These are phyloP conservation scores for Crotalaria pallida DNA, from an alignment of 306 rosid species.

Conservation along the genomic window DNA sequence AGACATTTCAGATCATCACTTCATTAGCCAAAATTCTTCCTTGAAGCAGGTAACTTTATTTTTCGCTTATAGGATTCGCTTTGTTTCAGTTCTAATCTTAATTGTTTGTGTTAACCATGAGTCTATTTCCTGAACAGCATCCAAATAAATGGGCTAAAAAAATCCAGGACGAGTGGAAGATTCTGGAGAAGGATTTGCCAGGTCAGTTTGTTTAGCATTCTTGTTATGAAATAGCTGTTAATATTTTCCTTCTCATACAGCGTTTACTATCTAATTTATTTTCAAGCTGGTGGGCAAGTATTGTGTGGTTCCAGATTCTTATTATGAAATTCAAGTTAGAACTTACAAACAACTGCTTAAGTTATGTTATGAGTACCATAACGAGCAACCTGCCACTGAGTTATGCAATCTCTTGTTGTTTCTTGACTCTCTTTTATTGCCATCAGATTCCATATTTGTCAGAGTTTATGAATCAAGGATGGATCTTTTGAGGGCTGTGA, in stretches of 20 bases:
- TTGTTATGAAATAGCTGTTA: not conserved
- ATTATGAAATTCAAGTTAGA: too few species aligned
- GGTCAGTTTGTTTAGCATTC: slow-evolving; percentile 40
- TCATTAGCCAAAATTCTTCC: slow-evolving; percentile 18
- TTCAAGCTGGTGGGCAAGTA: not conserved
- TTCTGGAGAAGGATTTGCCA: slow-evolving; percentile 70
- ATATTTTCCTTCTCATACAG: not conserved
- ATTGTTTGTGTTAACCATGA: not conserved
- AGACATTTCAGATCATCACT: slow-evolving; percentile 68
- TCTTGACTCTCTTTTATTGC: slow-evolving; percentile 3
- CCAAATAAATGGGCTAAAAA: slow-evolving; percentile 60
- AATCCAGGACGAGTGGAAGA: slow-evolving; percentile 85
- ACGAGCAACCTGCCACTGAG: not conserved
- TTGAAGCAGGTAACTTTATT: slow-evolving; percentile 34
- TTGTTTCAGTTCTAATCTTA: not conserved
- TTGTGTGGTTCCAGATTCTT: not conserved
- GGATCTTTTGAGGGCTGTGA: slow-evolving; percentile 92
- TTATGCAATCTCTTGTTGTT: not conserved
- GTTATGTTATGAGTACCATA: slow-evolving; percentile 7
- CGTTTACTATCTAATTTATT: not conserved
- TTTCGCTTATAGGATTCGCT: not conserved
- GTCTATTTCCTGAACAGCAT: slow-evolving; percentile 42
- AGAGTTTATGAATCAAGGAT: slow-evolving; percentile 77
- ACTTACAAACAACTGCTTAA: not conserved
- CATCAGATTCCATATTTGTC: slow-evolving; percentile 74